Evolutionary conservation across 495 filamentous ascomycete species (phyloP).

Genomic region (Podospora sp.): DNA sequence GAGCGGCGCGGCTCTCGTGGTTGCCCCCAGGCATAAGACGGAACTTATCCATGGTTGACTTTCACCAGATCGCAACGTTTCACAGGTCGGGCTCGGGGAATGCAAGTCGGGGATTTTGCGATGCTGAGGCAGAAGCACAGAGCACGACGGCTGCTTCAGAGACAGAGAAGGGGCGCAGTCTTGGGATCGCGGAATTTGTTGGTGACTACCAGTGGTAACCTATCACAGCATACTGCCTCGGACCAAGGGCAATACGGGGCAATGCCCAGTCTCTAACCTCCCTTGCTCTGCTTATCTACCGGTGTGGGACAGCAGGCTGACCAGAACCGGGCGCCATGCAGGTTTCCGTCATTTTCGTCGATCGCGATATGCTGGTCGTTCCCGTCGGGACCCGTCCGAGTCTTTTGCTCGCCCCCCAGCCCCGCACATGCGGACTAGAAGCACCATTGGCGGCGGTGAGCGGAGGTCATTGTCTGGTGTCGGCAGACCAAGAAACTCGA

Average conservation of each 20-base stretch:
- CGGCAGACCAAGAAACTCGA: neutral
- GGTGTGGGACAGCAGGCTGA: neutral
- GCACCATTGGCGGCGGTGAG: neutral
- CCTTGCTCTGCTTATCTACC: neutral
- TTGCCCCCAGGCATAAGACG: conserved; percentile 25
- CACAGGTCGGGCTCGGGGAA: neutral
- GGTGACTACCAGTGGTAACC: neutral
- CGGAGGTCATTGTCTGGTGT: neutral
- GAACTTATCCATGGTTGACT: conserved; percentile 28
- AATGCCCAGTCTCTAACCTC: neutral
- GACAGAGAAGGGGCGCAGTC: neutral
- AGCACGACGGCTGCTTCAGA: neutral
- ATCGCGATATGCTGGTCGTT: neutral
- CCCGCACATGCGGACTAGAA: conserved; percentile 8
- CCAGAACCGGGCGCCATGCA: conserved; percentile 16
- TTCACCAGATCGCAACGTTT: neutral
- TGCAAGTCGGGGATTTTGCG: neutral
- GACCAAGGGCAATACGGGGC: neutral
- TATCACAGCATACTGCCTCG: neutral
- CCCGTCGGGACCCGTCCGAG: neutral
- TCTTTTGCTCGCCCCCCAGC: no score
- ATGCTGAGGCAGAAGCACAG: neutral
- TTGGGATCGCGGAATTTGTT: no score
- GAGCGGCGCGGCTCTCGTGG: conserved; percentile 5
- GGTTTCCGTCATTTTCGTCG: conserved; percentile 21